A percentile compares a stretch with the other conserved stretches of the same genome.
These are phyloP conservation scores for Aspergillus thermomutatus DNA, from an alignment of 2,329 filamentous ascomycete species.

Conservation along the genomic window DNA sequence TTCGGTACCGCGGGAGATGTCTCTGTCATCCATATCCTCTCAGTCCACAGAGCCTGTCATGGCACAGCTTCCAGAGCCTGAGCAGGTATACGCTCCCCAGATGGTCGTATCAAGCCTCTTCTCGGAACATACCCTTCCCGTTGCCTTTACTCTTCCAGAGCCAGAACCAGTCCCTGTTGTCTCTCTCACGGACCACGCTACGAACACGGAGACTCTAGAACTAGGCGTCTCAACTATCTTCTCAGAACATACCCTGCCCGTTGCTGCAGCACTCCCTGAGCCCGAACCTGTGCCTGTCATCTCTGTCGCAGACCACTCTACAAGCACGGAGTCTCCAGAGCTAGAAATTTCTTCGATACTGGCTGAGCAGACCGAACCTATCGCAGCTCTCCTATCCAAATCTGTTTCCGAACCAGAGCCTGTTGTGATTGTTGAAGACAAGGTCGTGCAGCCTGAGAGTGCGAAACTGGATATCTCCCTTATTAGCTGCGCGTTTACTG, in stretches of 20 bases:
- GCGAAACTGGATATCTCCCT: conserved; percentile 28
- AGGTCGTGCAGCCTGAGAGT: conserved; percentile 9
- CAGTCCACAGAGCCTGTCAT: conserved; percentile 24
- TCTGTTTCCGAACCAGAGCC: conserved; percentile 17
- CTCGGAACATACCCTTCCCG: conserved; percentile 19
- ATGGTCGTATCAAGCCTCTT: conserved; percentile 18
- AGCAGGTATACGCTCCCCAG: conserved; percentile 18
- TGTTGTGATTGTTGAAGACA: conserved; percentile 10
- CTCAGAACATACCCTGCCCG: conserved; percentile 27
- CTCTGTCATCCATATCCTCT: conserved; percentile 34
- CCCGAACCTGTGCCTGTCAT: conserved; percentile 13
- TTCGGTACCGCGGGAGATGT: conserved; percentile 19
- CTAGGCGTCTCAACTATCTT: conserved; percentile 33
- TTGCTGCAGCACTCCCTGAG: conserved; percentile 8
- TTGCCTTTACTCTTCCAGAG: conserved; percentile 18
- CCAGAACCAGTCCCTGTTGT: conserved; percentile 14
- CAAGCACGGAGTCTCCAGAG: conserved; percentile 9
- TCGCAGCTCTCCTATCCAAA: conserved; percentile 16
- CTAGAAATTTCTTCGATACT: conserved; percentile 29
- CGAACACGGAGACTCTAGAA: conserved; percentile 13
- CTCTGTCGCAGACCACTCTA: conserved; percentile 2
- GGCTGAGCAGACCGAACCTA: conserved; percentile 25
- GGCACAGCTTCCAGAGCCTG: conserved; percentile 20
- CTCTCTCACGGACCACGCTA: conserved; percentile 15
- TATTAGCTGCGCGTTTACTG: conserved; percentile 24